Percentiles rank a stretch among this genome's conserved stretches.
phyloP scores from a whole-genome alignment of 768 basidiomycete genomes.

The Candolleomyces eurysporus region DNA sequence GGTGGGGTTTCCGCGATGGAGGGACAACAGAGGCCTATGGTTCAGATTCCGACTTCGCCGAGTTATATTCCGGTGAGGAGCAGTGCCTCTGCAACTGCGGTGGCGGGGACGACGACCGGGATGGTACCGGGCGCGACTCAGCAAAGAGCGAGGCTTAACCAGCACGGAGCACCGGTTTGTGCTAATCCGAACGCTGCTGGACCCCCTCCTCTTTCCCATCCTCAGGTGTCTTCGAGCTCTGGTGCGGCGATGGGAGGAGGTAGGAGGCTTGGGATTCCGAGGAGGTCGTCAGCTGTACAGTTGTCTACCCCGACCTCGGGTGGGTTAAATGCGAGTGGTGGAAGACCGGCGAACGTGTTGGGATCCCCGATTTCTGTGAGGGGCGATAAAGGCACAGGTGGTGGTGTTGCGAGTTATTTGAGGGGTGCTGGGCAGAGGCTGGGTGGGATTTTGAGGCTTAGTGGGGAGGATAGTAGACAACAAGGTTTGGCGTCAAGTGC shows the following conservation, averaged over 20 bases:
- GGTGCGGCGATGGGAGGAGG: not conserved
- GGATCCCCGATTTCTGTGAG: not conserved
- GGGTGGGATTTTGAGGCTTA: not conserved
- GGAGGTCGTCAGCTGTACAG: not conserved
- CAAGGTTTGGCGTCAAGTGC: too few species aligned
- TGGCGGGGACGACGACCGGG: not conserved
- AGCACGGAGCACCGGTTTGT: not conserved
- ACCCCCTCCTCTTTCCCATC: not conserved
- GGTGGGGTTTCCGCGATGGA: too few species aligned
- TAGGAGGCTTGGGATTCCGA: not conserved
- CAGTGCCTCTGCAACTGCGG: not conserved
- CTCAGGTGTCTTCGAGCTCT: not conserved
- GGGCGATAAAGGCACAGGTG: not conserved
- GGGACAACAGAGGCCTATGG: too few species aligned
- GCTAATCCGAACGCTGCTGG: not conserved
- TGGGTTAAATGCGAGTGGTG: not conserved
- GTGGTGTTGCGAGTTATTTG: not conserved
- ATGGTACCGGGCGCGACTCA: not conserved
- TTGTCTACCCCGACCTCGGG: not conserved
- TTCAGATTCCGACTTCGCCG: not conserved
- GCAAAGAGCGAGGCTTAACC: not conserved
- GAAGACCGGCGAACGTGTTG: not conserved
- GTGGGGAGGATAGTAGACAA: not conserved
- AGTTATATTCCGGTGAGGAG: not conserved
- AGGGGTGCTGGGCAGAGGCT: constrained; percentile 2